Percentiles rank a stretch among this genome's conserved stretches.
phyloP scores from a whole-genome alignment of 352 stramenopile genomes.

The Pythium monospermum region DNA sequence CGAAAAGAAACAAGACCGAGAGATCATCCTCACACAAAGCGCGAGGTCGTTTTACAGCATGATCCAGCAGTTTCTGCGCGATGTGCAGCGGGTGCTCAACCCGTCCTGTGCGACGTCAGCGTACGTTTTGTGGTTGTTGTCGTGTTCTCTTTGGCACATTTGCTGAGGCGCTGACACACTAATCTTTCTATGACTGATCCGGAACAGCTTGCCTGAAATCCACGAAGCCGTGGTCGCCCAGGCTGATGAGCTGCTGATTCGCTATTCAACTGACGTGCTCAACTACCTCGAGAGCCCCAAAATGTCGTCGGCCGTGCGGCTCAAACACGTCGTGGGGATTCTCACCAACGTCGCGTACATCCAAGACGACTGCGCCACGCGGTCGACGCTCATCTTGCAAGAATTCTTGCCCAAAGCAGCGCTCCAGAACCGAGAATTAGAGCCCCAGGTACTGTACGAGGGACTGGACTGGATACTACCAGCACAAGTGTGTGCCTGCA shows the following conservation, averaged over 20 bases:
- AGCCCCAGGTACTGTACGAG: slow-evolving; percentile 29
- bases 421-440: slow-evolving; percentile 37
- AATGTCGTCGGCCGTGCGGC: slow-evolving; percentile 46
- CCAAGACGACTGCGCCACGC: slow-evolving; percentile 50
- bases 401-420: slow-evolving; percentile 47
- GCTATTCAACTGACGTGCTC: slow-evolving; percentile 53
- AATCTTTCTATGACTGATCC: slow-evolving; percentile 2
- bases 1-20: slow-evolving; percentile 55
- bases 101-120: slow-evolving; percentile 74
- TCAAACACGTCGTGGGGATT: slow-evolving; percentile 64
- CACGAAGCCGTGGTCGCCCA: slow-evolving; percentile 54
- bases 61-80: slow-evolving; percentile 75
- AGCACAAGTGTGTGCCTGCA: background rate
- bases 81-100: slow-evolving; percentile 73
- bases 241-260: slow-evolving; percentile 54
- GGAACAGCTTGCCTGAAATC: slow-evolving; percentile 45
- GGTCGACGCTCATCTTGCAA: slow-evolving; percentile 45
- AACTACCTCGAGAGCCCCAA: slow-evolving; percentile 64
- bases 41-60: slow-evolving; percentile 73
- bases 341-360: slow-evolving; percentile 70
- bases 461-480: background rate
- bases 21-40: slow-evolving; percentile 81
- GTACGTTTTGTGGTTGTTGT: slow-evolving; percentile 33
- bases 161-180: background rate
- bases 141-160: background rate